A percentile compares a stretch with the other conserved stretches of the same genome.
These are phyloP conservation scores for Aspergillus steynii DNA, from an alignment of 495 filamentous ascomycete genomes.

Conservation along the genomic window DNA sequence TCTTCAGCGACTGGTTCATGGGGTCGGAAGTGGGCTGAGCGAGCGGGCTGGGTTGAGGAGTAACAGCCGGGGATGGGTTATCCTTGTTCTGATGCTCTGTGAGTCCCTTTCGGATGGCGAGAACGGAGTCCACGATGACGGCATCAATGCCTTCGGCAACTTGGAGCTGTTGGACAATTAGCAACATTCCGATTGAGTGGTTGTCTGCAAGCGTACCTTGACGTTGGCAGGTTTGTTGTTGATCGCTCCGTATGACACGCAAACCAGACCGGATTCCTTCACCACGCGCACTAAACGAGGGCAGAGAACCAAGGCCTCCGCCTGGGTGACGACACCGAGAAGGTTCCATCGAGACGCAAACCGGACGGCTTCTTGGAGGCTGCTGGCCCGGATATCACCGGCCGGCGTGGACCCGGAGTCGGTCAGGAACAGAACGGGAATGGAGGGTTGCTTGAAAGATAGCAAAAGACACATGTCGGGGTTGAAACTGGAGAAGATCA, in stretches of 20 bases:
- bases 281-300: slow-evolving; percentile 94
- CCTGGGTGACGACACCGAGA: slow-evolving; percentile 82
- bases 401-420: slow-evolving; percentile 76
- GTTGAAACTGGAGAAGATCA: slow-evolving; percentile 96
- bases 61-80: slow-evolving; percentile 22
- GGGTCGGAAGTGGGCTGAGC: slow-evolving; percentile 22
- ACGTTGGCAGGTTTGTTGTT: slow-evolving; percentile 88
- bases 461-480: slow-evolving; percentile 93
- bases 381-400: slow-evolving; percentile 87
- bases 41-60: slow-evolving; percentile 31
- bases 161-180: slow-evolving; percentile 62
- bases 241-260: slow-evolving; percentile 86
- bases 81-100: slow-evolving; percentile 45
- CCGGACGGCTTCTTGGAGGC: slow-evolving; percentile 90
- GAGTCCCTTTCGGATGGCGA: slow-evolving; percentile 75
- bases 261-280: slow-evolving; percentile 90
- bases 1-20: slow-evolving; percentile 27
- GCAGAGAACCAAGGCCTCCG: slow-evolving; percentile 80
- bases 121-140: slow-evolving; percentile 91
- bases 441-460: slow-evolving; percentile 93
- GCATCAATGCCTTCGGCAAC: slow-evolving; percentile 95
- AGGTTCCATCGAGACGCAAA: slow-evolving; percentile 95
- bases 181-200: background rate
- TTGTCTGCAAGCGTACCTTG: slow-evolving; percentile 57
- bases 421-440: slow-evolving; percentile 91